These are phyloP conservation scores for Aspergillus glaucus DNA, from an alignment of 2,329 filamentous ascomycete species.

Conservation along the genomic window DNA sequence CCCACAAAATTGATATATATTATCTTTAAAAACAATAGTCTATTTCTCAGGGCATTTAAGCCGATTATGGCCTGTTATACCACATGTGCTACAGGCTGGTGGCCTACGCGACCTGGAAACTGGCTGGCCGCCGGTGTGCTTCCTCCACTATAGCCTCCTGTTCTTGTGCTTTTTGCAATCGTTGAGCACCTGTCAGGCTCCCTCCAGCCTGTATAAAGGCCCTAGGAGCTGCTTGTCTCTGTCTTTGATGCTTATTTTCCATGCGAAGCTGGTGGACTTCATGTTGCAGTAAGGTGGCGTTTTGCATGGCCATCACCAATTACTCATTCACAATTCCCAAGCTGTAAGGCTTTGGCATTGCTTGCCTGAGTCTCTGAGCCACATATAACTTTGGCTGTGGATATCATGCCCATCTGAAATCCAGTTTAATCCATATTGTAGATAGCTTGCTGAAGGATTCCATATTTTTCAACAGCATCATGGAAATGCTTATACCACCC, in stretches of 20 bases:
- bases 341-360: slow-evolving; percentile 3
- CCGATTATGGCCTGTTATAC: not conserved
- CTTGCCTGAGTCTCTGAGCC: slow-evolving; percentile 1
- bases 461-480: no score
- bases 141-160: not conserved
- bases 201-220: not conserved
- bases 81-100: not conserved
- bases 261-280: not conserved
- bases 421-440: no score
- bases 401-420: no score
- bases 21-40: not conserved
- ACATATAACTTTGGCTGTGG: slow-evolving; percentile 4
- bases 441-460: no score
- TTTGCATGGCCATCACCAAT: not conserved
- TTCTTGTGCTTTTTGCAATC: no score
- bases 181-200: not conserved
- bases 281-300: not conserved
- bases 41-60: not conserved
- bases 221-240: not conserved
- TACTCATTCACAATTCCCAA: slow-evolving; percentile 7
- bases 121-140: not conserved
- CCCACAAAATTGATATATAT: not conserved
- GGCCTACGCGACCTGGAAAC: not conserved
- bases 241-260: not conserved
- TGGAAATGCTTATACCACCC: no score